Evolutionary conservation across 192 early-diverging fungal genomes (phyloP), one percentile per base, ranked within the genome.

Genomic region (Obelidium mucronatum): DNA sequence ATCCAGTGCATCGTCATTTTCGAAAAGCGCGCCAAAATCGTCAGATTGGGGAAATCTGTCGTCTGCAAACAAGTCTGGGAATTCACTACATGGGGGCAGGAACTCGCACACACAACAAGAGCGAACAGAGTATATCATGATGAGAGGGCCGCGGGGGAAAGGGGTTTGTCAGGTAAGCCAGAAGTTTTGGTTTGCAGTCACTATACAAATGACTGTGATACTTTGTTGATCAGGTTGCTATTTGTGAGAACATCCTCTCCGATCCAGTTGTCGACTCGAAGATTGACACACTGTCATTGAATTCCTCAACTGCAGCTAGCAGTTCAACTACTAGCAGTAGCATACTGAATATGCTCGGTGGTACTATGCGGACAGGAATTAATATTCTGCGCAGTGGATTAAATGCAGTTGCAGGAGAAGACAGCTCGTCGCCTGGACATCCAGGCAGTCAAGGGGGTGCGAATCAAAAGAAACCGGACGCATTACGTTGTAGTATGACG

Each of bases 61-160:
- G 34, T 33, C n/a, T 42, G 17, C 84, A 56, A 74, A 67, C 51
- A 64, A 3, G 30, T 33, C 37, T 33, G 66, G 2, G 30, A 69
- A 42, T 31, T 5, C 22, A 15, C 11, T 51, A n/a, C 24, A 84
- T 35, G 86, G 85, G 42, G 82, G 84, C 33, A n/a, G n/a, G n/a
- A n/a, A n/a, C n/a, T n/a, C n/a, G n/a, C n/a, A n/a, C n/a, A n/a
- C n/a, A n/a, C n/a, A n/a, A n/a, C 81, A 86, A n/a, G 89, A 91
- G 28, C 90, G 93, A 22, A 94, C 91, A 15, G 95, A 97, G 75
- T 97, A 94, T 85, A 90, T 97, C 52, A 94, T 95, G 92, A 97
- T 97, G 95, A 88, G 95, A 36, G 95, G 94, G 6, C 95, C 95
- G 8, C 88, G 91, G 24, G 93, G 93, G 22, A 95, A 93, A 80